phyloP scores from a whole-genome alignment of 2,329 filamentous ascomycete genomes.

The Fusarium sp. region DNA sequence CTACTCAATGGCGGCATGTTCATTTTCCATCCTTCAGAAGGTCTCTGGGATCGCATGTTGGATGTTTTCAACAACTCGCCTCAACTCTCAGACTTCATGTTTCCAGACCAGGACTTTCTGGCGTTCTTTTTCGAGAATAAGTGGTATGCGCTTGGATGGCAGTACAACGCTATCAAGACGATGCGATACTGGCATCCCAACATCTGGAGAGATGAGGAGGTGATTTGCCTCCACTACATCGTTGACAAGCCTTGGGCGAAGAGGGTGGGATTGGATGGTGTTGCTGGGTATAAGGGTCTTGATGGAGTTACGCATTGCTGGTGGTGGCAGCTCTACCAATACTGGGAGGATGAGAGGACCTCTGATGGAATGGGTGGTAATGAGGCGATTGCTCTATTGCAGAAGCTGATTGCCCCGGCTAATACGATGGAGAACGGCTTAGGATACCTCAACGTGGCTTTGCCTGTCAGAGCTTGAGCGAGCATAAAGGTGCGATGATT shows the following conservation, averaged over 20 bases:
- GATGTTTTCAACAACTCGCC: constrained; percentile 26
- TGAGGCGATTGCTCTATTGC: constrained; percentile 7
- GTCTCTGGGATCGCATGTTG: constrained; percentile 32
- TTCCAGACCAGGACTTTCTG: constrained; percentile 37
- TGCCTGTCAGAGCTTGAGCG: constrained; percentile 17
- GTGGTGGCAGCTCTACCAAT: constrained; percentile 40
- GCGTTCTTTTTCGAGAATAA: constrained; percentile 33
- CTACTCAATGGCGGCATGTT: constrained; percentile 41
- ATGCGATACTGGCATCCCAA: constrained; percentile 40
- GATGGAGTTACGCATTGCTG: constrained; percentile 35
- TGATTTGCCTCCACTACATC: constrained; percentile 38
- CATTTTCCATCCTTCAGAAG: constrained; percentile 33
- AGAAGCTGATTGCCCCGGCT: constrained; percentile 11
- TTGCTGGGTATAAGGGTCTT: constrained; percentile 29
- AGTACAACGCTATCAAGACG: constrained; percentile 41
- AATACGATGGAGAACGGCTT: not conserved
- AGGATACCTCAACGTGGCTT: constrained; percentile 1
- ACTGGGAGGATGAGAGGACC: constrained; percentile 29
- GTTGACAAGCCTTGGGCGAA: constrained; percentile 40
- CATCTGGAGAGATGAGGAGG: constrained; percentile 40
- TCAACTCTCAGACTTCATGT: constrained; percentile 27
- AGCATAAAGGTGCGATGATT: accelerated
- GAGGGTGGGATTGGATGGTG: constrained; percentile 25
- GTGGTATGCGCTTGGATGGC: constrained; percentile 40
- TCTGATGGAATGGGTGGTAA: constrained; percentile 16